Base-by-base conservation (phyloP, 495 filamentous ascomycete genomes). In the Tuber melanosporum region DNA sequence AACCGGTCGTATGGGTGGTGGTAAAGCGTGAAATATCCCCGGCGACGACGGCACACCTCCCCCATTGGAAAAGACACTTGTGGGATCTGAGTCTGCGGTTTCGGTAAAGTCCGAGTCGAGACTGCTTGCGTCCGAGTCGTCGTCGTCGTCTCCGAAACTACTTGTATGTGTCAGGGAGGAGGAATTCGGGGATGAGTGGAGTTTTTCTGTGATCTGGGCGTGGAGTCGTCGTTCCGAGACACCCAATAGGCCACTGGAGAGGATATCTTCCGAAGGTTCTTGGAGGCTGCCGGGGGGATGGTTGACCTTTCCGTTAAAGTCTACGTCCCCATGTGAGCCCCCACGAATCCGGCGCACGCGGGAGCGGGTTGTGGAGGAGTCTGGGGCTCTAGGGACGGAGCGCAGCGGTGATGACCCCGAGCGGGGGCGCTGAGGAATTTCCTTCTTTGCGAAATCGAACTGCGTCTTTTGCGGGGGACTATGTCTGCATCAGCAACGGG, bases 341-440 rank as follows among this genome's bases (percentile, higher is more conserved):
- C 76, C 76, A 10, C 76, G 76, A 41, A 75, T 26, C 22, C 76
- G 76, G 14, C 76, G 76, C n/a, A 57, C 47, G n/a, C 76, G 72
- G 57, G 41, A 41, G 44, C 74, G 74, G 32, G 57, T 7, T 26
- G 32, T 26, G 57, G 57, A 66, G 81, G 71, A 83, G 41, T 88
- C 83, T 82, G 87, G 85, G 42, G 88, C 85, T 72, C 88, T 87
- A 22, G 88, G 86, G 69, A 83, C 83, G 46, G 77, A 87, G 45
- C 88, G 92, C 47, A 92, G 91, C n/a, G 94, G 94, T 47, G 94
- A 96, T 1, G 94, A 97, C 46, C 92, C 94, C 71, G 93, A 91
- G 71, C 95, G 90, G 76, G 87, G 91, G 41, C 94, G 88, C 32
- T 96, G 86, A 1, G 95, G 95, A 91, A 97, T 92, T 71, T 77